Evolutionary conservation across 2,329 filamentous ascomycete genomes (phyloP).

Genomic region (Metarhizium anisopliae): DNA sequence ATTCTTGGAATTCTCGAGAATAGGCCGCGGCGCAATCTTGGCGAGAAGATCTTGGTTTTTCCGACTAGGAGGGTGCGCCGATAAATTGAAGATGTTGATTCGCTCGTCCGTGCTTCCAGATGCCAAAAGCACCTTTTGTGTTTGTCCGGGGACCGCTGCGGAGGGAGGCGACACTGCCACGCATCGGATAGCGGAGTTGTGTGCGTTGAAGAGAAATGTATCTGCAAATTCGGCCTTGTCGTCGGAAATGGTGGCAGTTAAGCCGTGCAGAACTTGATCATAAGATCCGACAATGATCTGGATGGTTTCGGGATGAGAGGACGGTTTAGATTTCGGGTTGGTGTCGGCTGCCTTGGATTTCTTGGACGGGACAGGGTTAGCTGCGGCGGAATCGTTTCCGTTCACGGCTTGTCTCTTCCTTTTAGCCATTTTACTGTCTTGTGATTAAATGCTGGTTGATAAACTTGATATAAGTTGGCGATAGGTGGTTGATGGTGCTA

Average conservation of each 20-base stretch:
- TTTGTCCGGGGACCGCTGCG: constrained; percentile 47
- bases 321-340: constrained; percentile 6
- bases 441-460: neutral
- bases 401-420: constrained; percentile 35
- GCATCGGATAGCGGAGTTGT: constrained; percentile 81
- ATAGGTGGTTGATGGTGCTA: neutral
- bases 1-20: constrained; percentile 79
- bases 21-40: constrained; percentile 60
- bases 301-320: constrained; percentile 44
- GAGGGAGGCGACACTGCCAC: constrained; percentile 76
- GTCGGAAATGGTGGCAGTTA: constrained; percentile 60
- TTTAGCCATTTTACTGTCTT: constrained; percentile 31
- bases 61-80: constrained; percentile 52
- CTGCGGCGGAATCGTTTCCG: constrained; percentile 14
- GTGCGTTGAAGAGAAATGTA: constrained; percentile 92
- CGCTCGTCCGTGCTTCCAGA: constrained; percentile 89
- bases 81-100: constrained; percentile 90
- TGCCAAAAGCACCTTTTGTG: constrained; percentile 80
- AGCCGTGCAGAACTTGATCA: constrained; percentile 83
- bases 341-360: constrained; percentile 18
- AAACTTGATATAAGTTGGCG: neutral
- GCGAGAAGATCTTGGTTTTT: constrained; percentile 53
- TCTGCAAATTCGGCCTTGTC: constrained; percentile 63
- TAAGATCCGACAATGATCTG: constrained; percentile 93
- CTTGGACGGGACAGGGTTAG: constrained; percentile 19